Percentiles rank a stretch among this genome's conserved stretches.
These are phyloP conservation scores for Populus simonii DNA, from an alignment of 345 rosid genomes.

Conservation along the genomic window DNA sequence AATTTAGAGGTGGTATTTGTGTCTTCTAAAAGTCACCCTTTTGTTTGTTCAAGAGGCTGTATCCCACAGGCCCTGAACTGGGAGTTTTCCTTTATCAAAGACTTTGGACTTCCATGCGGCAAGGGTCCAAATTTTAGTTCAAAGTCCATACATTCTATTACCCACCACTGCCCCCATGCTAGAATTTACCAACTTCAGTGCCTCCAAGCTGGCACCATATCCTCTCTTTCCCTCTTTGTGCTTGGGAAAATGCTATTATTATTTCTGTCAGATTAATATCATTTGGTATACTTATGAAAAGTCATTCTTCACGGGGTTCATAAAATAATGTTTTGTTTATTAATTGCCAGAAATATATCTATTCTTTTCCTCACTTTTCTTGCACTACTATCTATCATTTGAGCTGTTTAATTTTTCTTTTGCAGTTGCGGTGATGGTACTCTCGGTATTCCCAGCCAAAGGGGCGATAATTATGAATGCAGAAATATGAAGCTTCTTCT, in stretches of 20 bases:
- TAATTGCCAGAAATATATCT: not conserved
- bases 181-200: not conserved
- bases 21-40: not conserved
- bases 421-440: slow-evolving; percentile 97
- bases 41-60: not conserved
- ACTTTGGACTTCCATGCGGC: not conserved
- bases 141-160: not conserved
- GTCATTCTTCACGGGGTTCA: not conserved
- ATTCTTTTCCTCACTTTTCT: not conserved
- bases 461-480: slow-evolving; percentile 98
- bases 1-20: not conserved
- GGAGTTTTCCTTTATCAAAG: not conserved
- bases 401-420: slow-evolving; percentile 20
- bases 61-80: not conserved
- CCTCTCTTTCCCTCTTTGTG: not conserved
- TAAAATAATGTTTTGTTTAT: not conserved
- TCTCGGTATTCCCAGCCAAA: slow-evolving; percentile 86
- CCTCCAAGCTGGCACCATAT: not conserved
- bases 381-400: not conserved
- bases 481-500: slow-evolving; percentile 98
- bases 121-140: not conserved
- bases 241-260: not conserved
- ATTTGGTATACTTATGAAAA: not conserved
- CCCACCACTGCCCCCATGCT: not conserved
- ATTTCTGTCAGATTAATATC: not conserved